phyloP scores from a whole-genome alignment of 176 grass and related monocot genomes.

The Avena insularis region DNA sequence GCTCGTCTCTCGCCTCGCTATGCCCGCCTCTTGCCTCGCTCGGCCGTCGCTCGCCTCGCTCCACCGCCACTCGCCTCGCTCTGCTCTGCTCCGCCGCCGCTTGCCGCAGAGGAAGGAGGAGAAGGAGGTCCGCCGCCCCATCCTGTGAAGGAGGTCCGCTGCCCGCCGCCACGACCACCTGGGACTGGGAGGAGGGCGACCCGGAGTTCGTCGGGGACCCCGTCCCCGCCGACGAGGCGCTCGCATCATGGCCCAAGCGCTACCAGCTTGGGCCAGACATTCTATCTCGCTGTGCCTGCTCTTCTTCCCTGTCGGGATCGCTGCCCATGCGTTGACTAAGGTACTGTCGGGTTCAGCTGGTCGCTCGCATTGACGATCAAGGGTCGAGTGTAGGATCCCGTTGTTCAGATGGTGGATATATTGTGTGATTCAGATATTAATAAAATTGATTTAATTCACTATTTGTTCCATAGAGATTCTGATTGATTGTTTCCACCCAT shows the following conservation, averaged over 20 bases:
- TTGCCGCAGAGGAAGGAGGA: too few species aligned
- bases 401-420: conserved; percentile 41
- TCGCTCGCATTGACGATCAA: conserved; percentile 52
- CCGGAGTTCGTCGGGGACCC: not conserved
- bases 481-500: not conserved
- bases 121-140: too few species aligned
- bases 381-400: conserved; percentile 9
- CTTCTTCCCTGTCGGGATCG: conserved; percentile 87
- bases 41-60: too few species aligned
- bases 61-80: too few species aligned
- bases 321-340: conserved; percentile 71
- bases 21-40: too few species aligned
- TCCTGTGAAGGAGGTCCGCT: not conserved
- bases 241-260: too few species aligned
- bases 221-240: too few species aligned
- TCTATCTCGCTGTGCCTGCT: conserved; percentile 87
- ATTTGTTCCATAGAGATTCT: conserved; percentile 4
- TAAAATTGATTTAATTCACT: conserved; percentile 40
- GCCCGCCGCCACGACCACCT: too few species aligned
- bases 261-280: conserved; percentile 49
- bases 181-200: not conserved
- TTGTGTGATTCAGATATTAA: conserved; percentile 36
- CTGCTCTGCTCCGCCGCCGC: too few species aligned
- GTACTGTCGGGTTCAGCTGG: conserved; percentile 44
- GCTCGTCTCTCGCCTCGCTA: too few species aligned